phyloP scores from a whole-genome alignment of 2,329 filamentous ascomycete species.

The Colletotrichum gloeosporioides region DNA sequence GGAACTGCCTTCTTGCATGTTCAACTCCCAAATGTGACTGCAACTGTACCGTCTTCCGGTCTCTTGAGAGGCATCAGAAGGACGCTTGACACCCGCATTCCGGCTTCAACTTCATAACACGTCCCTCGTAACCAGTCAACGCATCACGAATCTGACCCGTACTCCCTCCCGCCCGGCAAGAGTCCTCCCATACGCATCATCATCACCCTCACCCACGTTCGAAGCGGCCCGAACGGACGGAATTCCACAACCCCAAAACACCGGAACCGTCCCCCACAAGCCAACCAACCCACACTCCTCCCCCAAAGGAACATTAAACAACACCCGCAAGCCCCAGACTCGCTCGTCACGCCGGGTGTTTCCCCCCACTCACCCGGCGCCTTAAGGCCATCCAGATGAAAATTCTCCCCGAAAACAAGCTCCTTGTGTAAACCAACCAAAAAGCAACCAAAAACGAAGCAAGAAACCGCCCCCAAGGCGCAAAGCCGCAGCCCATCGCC shows the following conservation, averaged over 20 bases:
- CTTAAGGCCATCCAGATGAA: neutral
- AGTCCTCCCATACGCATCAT: neutral
- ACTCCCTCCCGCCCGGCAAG: neutral
- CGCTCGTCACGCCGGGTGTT: neutral
- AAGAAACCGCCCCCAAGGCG: neutral
- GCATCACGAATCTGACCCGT: neutral
- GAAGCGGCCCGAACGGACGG: neutral
- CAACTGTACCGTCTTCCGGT: rapidly evolving
- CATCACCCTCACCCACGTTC: neutral
- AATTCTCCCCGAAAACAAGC: neutral
- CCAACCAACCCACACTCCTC: neutral
- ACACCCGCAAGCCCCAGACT: neutral
- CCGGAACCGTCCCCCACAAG: neutral
- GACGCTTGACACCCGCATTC: neutral
- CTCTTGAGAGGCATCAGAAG: neutral
- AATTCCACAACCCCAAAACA: neutral
- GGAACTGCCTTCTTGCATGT: neutral
- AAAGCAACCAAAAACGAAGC: neutral
- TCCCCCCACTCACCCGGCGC: neutral
- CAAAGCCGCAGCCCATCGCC: neutral
- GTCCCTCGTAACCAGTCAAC: neutral
- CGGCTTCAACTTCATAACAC: neutral
- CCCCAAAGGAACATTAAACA: neutral
- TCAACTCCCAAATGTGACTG: neutral
- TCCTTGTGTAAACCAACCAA: neutral